phyloP scores from a whole-genome alignment of 345 rosid species.

The Salix udensis region DNA sequence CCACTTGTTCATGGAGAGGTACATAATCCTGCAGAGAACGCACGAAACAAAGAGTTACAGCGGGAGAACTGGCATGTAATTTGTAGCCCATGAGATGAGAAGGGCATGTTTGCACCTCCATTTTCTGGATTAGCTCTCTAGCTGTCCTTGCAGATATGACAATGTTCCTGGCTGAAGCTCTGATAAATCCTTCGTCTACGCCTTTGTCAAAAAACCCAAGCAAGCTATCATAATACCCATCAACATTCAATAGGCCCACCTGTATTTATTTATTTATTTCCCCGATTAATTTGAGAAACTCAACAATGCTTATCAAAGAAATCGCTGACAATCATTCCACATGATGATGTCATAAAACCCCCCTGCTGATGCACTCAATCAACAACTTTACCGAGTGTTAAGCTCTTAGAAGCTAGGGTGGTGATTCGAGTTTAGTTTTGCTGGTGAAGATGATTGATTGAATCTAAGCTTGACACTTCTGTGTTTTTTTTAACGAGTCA shows the following conservation, averaged over 20 bases:
- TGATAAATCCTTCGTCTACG: constrained; percentile 54
- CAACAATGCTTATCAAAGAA: neutral
- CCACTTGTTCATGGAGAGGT: constrained; percentile 38
- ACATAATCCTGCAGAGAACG: constrained; percentile 40
- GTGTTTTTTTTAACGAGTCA: no score
- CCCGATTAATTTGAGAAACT: neutral
- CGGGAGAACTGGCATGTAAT: neutral
- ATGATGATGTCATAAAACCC: neutral
- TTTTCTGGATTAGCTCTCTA: constrained; percentile 29
- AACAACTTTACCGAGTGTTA: no score
- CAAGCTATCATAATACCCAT: constrained; percentile 51
- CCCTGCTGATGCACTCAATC: neutral
- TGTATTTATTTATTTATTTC: neutral
- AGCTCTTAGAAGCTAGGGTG: no score
- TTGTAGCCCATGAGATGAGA: neutral
- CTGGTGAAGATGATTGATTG: no score
- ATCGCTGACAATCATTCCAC: neutral
- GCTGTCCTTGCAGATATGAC: constrained; percentile 43
- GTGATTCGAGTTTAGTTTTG: no score
- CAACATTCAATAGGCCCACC: constrained; percentile 54
- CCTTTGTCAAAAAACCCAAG: constrained; percentile 56
- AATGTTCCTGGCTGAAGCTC: constrained; percentile 37
- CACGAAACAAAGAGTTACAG: neutral
- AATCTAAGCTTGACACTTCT: no score
- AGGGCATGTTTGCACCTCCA: constrained; percentile 37